These are phyloP conservation scores for Macadamia integrifolia DNA, from an alignment of 164 flowering plant species.

Conservation along the genomic window DNA sequence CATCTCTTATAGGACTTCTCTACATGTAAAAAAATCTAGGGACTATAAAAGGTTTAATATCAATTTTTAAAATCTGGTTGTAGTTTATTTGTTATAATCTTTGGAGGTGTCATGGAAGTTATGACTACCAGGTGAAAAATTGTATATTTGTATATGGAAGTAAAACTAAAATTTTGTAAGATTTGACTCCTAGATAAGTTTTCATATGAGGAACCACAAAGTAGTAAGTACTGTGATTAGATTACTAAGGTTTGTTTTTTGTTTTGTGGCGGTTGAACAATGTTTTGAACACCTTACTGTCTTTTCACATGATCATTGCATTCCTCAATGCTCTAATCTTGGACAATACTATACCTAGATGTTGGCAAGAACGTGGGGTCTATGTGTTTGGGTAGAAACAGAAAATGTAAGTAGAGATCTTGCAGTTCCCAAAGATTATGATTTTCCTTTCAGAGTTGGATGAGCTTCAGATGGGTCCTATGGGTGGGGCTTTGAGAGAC, in stretches of 20 bases:
- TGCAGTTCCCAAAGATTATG: conserved; percentile 79
- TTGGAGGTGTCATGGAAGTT: too few species aligned
- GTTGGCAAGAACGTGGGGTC: conserved; percentile 89
- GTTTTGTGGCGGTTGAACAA: conserved; percentile 65
- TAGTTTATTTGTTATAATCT: too few species aligned
- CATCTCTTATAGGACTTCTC: too few species aligned
- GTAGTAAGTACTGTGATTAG: too few species aligned
- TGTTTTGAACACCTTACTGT: conserved; percentile 72
- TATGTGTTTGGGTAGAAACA: conserved; percentile 76
- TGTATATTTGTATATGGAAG: too few species aligned
- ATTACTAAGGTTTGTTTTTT: neutral
- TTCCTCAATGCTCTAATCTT: conserved; percentile 78
- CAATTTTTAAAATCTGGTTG: too few species aligned
- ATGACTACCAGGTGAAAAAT: too few species aligned
- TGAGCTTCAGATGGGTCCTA: conserved; percentile 88
- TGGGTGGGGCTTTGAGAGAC: conserved; percentile 81
- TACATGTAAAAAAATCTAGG: too few species aligned
- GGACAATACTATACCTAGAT: conserved; percentile 95
- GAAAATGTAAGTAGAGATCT: conserved; percentile 86
- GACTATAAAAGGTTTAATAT: too few species aligned
- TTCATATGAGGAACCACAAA: too few species aligned
- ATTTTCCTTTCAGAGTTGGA: conserved; percentile 78
- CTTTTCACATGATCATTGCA: conserved; percentile 91
- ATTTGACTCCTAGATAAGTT: too few species aligned
- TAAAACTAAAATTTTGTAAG: too few species aligned